phyloP scores from a whole-genome alignment of 495 filamentous ascomycete genomes.

The Rhypophila decipiens region DNA sequence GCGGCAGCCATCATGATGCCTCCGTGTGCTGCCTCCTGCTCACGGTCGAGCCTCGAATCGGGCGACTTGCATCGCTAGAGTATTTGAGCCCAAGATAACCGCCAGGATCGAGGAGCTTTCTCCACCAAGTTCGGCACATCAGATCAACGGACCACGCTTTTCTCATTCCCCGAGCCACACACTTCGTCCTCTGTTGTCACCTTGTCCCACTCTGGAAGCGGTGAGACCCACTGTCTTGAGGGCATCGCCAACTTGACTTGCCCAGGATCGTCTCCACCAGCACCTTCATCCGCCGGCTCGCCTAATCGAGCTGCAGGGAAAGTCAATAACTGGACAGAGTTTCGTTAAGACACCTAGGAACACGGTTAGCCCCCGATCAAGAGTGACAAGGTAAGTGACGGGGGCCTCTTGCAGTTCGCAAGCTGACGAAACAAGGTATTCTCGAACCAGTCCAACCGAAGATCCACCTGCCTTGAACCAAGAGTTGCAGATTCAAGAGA shows the following conservation, averaged over 20 bases:
- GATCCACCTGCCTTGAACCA: too few species aligned
- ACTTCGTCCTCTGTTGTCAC: neutral
- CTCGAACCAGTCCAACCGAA: too few species aligned
- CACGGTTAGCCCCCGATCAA: neutral
- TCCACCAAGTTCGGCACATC: neutral
- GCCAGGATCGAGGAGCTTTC: neutral
- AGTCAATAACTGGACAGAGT: neutral
- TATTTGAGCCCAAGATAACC: slow-evolving; percentile 1
- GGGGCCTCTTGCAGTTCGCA: neutral
- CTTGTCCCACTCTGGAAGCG: neutral
- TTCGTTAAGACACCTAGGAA: neutral
- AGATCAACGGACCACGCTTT: too few species aligned
- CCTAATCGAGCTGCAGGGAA: neutral
- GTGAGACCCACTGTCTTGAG: neutral
- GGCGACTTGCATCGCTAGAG: neutral
- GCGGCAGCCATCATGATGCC: too few species aligned
- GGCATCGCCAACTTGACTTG: neutral
- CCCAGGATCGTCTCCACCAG: neutral
- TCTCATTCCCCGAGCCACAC: neutral
- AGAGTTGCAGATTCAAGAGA: too few species aligned
- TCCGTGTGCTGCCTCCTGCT: neutral
- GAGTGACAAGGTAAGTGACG: neutral
- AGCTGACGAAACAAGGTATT: too few species aligned
- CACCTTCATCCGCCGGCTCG: neutral
- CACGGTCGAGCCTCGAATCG: neutral